Base-by-base conservation (phyloP, 805 yeast genomes). In the Wickerhamia fluorescens region DNA sequence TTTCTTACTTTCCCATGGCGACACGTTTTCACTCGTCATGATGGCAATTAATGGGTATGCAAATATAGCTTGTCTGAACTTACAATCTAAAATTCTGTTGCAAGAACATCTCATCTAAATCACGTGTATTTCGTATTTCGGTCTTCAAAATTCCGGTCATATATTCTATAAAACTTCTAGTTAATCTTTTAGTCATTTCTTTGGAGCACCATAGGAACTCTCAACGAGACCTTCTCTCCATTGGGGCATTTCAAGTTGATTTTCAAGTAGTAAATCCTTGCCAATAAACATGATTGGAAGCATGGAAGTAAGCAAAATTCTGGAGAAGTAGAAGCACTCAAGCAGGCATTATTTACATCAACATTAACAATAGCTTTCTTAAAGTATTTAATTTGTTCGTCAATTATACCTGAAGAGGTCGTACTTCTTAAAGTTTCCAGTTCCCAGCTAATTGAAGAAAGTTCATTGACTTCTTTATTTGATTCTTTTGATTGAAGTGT, bases 301-400 rank as follows among this genome's bases (percentile, higher is more conserved):
- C 55, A 61, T 3, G 68, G 68, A 11, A 59, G 49, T 18, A 61
- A 37, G 30, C 55, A 48, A 29, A 56, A 58, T 9, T 57, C 51
- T 14, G 43, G 41, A 6, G 42, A 44, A 13, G 40, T 37, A 28
- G 28, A 15, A n/a, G 33, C 11, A 14, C 19, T 25, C 5, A 29
- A 17, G 19, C 37, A 41, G 3, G 53, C 53, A 18, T 51, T 43
- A 12, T 44, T 34, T 5, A 57, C 35, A 30, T 61, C 61, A 11
- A 60, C 36, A 4, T 36, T 33, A 7, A 56, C 28, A 10, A 44
- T 30, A 24, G 56, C 38, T 22, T 44, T 40, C 24, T 48, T 53
- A 25, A 36, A 34, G 34, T 31, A 49, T 9, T 30, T 38, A 6
- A 39, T 35, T 10, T 37, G 41, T 9, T 36, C 41, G 16, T 47